phyloP scores from a whole-genome alignment of 768 basidiomycete genomes.

The Russula virescens region DNA sequence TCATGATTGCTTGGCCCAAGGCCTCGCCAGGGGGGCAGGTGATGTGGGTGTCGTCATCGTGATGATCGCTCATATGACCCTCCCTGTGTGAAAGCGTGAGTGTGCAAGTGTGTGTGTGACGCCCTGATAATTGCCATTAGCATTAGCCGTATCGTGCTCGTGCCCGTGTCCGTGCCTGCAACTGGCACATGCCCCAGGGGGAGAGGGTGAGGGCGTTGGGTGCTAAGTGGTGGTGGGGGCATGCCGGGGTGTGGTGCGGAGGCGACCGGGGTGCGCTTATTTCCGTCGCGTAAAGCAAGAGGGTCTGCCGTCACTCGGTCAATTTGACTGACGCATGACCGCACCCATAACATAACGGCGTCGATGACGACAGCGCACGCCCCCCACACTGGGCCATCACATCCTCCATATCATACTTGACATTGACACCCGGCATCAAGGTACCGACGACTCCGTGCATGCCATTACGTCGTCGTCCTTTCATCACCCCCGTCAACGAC shows the following conservation, averaged over 20 bases:
- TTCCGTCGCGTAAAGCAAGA: background rate
- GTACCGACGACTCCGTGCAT: background rate
- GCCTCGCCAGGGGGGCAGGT: too few relatives aligned
- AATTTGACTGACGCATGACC: too few relatives aligned
- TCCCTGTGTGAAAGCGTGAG: background rate
- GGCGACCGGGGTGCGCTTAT: background rate
- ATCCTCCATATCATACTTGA: too few relatives aligned
- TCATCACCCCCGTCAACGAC: too few relatives aligned
- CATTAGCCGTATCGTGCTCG: too few relatives aligned
- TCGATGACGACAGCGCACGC: background rate
- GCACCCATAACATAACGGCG: too few relatives aligned
- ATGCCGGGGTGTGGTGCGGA: background rate
- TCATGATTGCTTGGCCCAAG: background rate
- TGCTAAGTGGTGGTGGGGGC: too few relatives aligned
- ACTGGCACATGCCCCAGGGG: too few relatives aligned
- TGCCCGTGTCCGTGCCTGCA: background rate
- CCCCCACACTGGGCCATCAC: too few relatives aligned
- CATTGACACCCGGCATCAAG: background rate
- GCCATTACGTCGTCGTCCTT: too few relatives aligned
- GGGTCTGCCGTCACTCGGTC: too few relatives aligned
- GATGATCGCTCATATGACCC: background rate
- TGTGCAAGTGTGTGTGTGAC: background rate
- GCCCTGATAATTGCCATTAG: background rate
- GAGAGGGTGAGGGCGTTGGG: background rate
- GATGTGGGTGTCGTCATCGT: constrained; percentile 7